phyloP scores from a whole-genome alignment of 257 asterid genomes.

The Avicennia marina region DNA sequence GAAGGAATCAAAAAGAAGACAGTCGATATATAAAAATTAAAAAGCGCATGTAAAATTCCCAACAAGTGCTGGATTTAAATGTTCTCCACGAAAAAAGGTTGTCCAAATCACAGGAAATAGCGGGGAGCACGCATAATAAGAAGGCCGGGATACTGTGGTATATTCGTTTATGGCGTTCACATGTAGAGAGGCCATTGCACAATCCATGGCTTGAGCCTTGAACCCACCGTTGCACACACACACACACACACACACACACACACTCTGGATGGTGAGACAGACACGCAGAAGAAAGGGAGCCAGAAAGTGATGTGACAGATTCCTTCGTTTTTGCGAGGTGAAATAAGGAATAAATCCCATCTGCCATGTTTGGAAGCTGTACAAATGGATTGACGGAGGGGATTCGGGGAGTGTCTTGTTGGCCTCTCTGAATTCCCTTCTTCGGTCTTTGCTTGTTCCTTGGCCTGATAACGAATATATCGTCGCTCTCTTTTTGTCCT shows the following conservation, averaged over 20 bases:
- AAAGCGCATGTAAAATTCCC: no score
- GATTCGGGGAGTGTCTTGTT: constrained; percentile 68
- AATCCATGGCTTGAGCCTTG: no score
- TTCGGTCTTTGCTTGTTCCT: constrained; percentile 1
- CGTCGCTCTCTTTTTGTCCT: background rate
- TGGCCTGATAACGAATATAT: background rate
- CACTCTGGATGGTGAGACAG: no score
- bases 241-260: no score
- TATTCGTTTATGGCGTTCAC: constrained; percentile 36
- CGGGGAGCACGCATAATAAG: no score
- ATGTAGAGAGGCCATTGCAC: constrained; percentile 10
- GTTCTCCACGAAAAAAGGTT: no score
- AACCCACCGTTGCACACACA: constrained; percentile 13
- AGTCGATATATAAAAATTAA: no score
- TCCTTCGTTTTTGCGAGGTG: background rate
- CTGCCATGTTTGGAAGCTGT: constrained; percentile 49
- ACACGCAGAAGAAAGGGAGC: no score
- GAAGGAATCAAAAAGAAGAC: no score
- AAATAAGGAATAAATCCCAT: background rate
- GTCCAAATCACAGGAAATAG: no score
- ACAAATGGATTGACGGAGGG: constrained; percentile 61
- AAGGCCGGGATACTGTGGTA: constrained; percentile 51
- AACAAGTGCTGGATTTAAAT: no score
- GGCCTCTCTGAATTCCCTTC: constrained; percentile 81
- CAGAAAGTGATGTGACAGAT: background rate